phyloP scores from a whole-genome alignment of 2,329 filamentous ascomycete species.

The Incumbomyces delicatus region DNA sequence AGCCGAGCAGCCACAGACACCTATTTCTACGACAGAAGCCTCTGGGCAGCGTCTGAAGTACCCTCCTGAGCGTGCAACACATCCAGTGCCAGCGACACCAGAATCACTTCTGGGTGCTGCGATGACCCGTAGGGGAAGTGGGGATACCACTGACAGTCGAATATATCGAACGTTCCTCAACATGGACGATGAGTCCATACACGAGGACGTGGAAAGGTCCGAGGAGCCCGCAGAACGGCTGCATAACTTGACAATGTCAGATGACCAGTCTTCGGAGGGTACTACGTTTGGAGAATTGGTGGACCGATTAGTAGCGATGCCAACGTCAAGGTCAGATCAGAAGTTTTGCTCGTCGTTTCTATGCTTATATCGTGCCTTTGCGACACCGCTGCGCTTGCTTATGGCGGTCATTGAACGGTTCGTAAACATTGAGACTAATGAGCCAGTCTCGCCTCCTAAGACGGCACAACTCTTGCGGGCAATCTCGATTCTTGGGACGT shows the following conservation, averaged over 20 bases:
- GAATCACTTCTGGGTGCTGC: constrained; percentile 19
- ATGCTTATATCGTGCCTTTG: constrained; percentile 89
- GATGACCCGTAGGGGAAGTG: constrained; percentile 16
- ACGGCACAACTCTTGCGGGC: constrained; percentile 75
- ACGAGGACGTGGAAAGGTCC: constrained; percentile 7
- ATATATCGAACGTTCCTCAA: constrained; percentile 21
- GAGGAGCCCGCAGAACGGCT: constrained; percentile 6
- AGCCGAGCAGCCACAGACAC: constrained; percentile 15
- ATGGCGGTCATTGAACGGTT: constrained; percentile 56
- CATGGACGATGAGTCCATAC: constrained; percentile 21
- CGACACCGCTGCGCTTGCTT: constrained; percentile 68
- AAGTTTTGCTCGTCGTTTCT: constrained; percentile 86
- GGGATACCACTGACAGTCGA: constrained; percentile 15
- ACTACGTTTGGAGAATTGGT: constrained; percentile 58
- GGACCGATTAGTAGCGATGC: constrained; percentile 72
- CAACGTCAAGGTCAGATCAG: constrained; percentile 74
- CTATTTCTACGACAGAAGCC: constrained; percentile 15
- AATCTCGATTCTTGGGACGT: constrained; percentile 74
- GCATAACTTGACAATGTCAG: constrained; percentile 14
- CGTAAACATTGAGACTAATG: constrained; percentile 62
- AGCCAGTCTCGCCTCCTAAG: constrained; percentile 63
- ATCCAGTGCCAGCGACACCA: constrained; percentile 17
- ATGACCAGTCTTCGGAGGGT: constrained; percentile 26
- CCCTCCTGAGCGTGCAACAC: constrained; percentile 4
- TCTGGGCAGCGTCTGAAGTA: constrained; percentile 10